Evolutionary conservation across 345 rosid species (phyloP).

Genomic region (Acer saccharum): DNA sequence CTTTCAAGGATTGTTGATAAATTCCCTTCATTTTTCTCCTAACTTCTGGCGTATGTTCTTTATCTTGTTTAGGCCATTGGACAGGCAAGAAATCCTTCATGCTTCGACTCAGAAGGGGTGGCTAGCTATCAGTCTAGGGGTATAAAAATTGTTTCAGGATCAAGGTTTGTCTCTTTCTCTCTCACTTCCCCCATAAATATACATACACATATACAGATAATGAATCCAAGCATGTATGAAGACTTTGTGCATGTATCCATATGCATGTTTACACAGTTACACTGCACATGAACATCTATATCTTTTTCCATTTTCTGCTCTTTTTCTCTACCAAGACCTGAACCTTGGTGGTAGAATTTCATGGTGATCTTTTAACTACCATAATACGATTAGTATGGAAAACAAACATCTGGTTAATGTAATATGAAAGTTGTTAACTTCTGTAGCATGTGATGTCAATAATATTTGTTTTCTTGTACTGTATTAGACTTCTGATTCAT

Average conservation of each 20-base stretch:
- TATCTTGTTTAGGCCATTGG: constrained; percentile 52
- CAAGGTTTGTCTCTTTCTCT: constrained; percentile 46
- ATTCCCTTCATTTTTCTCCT: neutral
- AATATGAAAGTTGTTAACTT: neutral
- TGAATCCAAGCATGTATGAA: constrained; percentile 7
- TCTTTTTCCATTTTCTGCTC: neutral
- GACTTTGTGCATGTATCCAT: constrained; percentile 24
- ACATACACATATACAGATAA: neutral
- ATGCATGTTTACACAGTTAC: neutral
- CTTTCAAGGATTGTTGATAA: neutral
- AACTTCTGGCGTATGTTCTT: constrained; percentile 25
- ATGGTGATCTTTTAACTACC: neutral
- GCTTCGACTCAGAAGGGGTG: constrained; percentile 48
- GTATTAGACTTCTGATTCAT: neutral
- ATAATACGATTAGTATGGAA: neutral
- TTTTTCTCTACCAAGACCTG: neutral
- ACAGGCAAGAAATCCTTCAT: constrained; percentile 42
- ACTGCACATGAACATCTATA: neutral
- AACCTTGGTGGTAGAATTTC: neutral
- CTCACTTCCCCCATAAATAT: neutral
- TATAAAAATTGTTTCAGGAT: constrained; percentile 39
- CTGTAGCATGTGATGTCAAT: neutral
- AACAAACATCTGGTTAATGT: neutral
- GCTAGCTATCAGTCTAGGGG: constrained; percentile 49
- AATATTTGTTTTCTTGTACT: neutral